Evolutionary conservation across 1,284 basidiomycete species (phyloP), one percentile per base, ranked within the genome.

Genomic region (Stygiomarasmius scandens): DNA sequence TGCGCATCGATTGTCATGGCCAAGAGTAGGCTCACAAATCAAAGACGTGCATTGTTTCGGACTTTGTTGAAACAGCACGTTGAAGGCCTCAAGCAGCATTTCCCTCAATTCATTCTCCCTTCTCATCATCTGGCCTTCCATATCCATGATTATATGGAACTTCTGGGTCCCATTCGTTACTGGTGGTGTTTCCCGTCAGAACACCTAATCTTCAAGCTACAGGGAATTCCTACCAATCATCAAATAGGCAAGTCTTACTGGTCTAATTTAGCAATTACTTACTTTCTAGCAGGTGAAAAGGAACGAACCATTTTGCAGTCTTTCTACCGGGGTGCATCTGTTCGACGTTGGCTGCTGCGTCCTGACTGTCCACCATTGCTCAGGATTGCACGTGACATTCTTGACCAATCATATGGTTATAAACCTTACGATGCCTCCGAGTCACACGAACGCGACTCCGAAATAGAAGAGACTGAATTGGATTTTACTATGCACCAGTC

Each of bases 51-150:
- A 9, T 19, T 23, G 3, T 54, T 54, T 20, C 12, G 2, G 24
- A 54, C 3, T 36, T 10, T 43, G 5, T 34, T 36, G 2, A 9
- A 29, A 6, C 2, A 23, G 1, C 53, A 54, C 24, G 25, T 54
- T 1, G 8, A 22, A 9, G 53, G 53, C 5, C 16, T 54, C n/a
- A 54, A 41, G 24, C 9, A 22, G 2, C 22, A 54, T 23, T 54
- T 48, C 19, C 29, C 45, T 8, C 32, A 43, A 5, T 54, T 54
- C 19, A 22, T 19, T 3, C n/a, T 34, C 10, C 45, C 53, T 6
- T 47, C 44, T 5, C 53, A 54, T 49, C 53, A 48, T 25, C 43
- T 54, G 23, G 53, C 12, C 5, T 54, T 54, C n/a, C 53, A 54
- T 27, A 32, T 54, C 9, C 48, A 54, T 34, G 46, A 54, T 12